Base-by-base conservation (phyloP, 345 rosid species). In the Syzygium jambos region DNA sequence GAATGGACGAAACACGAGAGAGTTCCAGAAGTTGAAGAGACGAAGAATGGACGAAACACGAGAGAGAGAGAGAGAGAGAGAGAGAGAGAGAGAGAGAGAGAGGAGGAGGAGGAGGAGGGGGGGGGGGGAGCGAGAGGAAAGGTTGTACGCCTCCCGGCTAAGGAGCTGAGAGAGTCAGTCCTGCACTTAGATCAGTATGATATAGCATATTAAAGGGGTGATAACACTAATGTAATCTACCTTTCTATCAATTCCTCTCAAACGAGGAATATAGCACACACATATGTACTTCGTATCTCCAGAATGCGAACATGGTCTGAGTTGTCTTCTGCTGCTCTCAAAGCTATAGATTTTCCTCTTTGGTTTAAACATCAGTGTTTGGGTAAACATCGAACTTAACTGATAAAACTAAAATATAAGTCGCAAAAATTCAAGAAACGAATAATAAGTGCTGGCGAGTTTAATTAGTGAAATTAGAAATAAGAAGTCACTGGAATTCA, bases 81-180 rank as follows among this genome's bases (percentile, higher is more conserved):
- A 34, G 38, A 34, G 38, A 34, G 38, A 41, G 43, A 4, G 46
- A 43, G 46, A 43, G 46, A 43, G 46, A 43, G 46, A 43, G 46
- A 6, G 46, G 1, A 1, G 5, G 43, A 41, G 43, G 5, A 6
- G 1, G 43, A 41, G 7, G 46, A 5, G 3, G 6, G 46, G 3
- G 7, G 46, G 46, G 7, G 1, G 7, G 46, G 7, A 43, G 46
- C 1, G 46, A 5, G 46, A 43, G 46, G 46, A 43, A 43, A 43
- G 6, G 46, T 5, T 43, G 46, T 43, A 43, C 46, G 46, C 46
- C 46, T 5, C 7, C 46, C 46, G 46, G 46, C 46, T 43, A 43
- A 43, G 46, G 46, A 43, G 46, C 5, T 43, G 46, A 43, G 46
- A 43, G 46, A 43, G 46, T 43, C 46, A 21, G 82, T 73, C 82